Conservation (phyloP, 208 protist genomes). For the Leishmania mexicana region DNA sequence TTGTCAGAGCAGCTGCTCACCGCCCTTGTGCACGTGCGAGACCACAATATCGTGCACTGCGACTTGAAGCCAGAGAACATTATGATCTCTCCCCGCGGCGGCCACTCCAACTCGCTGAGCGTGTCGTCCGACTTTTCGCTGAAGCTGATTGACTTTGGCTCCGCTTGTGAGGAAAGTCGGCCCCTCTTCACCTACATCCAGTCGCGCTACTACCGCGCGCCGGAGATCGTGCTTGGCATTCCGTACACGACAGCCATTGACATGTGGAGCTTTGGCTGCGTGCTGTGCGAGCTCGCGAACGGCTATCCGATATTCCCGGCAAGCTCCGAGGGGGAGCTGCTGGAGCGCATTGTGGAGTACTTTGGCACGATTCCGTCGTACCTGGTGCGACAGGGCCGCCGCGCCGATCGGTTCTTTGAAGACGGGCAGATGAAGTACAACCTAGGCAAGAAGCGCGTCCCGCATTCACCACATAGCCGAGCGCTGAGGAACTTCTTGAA, state of each 20-base stretch:
- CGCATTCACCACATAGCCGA: conserved; percentile 34
- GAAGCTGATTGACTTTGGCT: conserved; percentile 99
- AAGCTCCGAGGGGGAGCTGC: conserved; percentile 76
- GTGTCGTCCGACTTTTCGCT: conserved; percentile 55
- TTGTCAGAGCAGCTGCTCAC: conserved; percentile 69
- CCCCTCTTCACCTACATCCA: conserved; percentile 95
- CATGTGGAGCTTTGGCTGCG: conserved; percentile 95
- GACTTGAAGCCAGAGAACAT: conserved; percentile 98
- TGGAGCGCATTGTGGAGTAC: conserved; percentile 85
- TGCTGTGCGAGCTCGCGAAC: conserved; percentile 92
- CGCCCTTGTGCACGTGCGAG: conserved; percentile 66
- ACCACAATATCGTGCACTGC: conserved; percentile 93
- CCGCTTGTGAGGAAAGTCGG: conserved; percentile 93
- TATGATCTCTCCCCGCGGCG: conserved; percentile 57
- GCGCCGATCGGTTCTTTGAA: conserved; percentile 63
- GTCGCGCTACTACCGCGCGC: conserved; percentile 93
- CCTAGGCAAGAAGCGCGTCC: conserved; percentile 30
- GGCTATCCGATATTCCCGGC: conserved; percentile 93
- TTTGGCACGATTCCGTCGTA: conserved; percentile 73
- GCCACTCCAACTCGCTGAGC: neutral
- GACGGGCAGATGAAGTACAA: conserved; percentile 25
- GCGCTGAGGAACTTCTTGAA: conserved; percentile 47
- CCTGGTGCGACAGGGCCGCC: conserved; percentile 52
- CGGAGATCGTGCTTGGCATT: conserved; percentile 90
- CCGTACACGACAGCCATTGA: conserved; percentile 89